These are phyloP conservation scores for Fusarium virguliforme DNA, from an alignment of 2,329 filamentous ascomycete genomes.

Conservation along the genomic window DNA sequence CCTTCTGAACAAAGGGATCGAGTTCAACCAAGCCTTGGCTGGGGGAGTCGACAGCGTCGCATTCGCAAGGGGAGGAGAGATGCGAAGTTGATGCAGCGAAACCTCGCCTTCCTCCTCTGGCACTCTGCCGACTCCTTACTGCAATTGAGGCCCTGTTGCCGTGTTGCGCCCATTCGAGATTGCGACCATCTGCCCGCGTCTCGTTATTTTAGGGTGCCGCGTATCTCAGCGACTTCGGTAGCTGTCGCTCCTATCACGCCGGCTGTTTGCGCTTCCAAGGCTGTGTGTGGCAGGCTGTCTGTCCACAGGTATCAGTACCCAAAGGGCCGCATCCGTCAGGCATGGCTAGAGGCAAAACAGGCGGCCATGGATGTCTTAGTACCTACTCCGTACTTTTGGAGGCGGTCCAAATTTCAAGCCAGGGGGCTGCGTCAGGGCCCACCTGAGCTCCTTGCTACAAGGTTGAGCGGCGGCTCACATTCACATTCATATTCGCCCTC, in stretches of 20 bases:
- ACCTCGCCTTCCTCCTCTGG: conserved; percentile 39
- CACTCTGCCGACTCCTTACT: conserved; percentile 20
- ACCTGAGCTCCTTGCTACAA: conserved; percentile 52
- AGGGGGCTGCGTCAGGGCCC: conserved; percentile 41
- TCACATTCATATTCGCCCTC: conserved; percentile 24
- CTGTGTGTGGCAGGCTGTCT: conserved; percentile 32
- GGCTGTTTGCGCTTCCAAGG: conserved; percentile 35
- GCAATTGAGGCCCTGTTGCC: conserved; percentile 13
- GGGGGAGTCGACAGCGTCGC: conserved; percentile 45
- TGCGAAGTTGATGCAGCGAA: conserved; percentile 40
- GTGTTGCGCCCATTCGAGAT: conserved; percentile 16
- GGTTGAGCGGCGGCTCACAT: conserved; percentile 30
- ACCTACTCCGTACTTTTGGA: too few relatives aligned
- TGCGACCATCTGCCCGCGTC: conserved; percentile 16
- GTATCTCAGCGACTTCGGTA: conserved; percentile 26
- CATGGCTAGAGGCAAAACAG: conserved; percentile 24
- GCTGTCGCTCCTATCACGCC: conserved; percentile 23
- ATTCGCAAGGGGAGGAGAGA: conserved; percentile 33
- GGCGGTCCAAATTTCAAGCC: conserved; percentile 40
- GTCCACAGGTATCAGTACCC: conserved; percentile 44
- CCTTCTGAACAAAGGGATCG: conserved; percentile 42
- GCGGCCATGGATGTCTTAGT: conserved; percentile 39
- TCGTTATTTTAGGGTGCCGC: conserved; percentile 35
- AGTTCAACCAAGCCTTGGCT: conserved; percentile 38
- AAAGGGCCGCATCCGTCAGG: neutral